These are phyloP conservation scores for Setaria viridis DNA, from an alignment of 202 grass and related monocot genomes.

Conservation along the genomic window DNA sequence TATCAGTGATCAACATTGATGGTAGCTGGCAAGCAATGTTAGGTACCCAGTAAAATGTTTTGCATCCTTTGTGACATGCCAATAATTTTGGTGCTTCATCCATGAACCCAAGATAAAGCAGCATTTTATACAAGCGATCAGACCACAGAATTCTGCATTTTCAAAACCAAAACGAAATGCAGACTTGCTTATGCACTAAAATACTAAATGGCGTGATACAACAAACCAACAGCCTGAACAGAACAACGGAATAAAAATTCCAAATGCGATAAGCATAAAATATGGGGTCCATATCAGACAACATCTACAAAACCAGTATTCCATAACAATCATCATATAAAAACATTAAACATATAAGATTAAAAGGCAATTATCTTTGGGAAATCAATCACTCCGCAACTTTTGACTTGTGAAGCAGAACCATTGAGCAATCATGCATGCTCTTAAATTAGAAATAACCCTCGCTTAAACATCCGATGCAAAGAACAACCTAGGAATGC, in stretches of 20 bases:
- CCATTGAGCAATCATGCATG: constrained; percentile 22
- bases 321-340: background rate
- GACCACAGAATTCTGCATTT: background rate
- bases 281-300: background rate
- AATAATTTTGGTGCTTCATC: background rate
- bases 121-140: background rate
- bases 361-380: background rate
- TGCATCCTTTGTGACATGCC: background rate
- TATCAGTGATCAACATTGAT: background rate
- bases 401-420: constrained; percentile 24
- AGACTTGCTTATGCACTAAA: background rate
- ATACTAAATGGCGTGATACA: background rate
- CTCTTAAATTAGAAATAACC: background rate
- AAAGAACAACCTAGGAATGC: background rate
- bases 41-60: background rate
- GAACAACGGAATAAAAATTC: background rate
- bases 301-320: background rate
- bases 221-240: background rate
- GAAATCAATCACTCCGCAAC: background rate
- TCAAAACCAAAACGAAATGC: background rate
- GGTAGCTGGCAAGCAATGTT: background rate
- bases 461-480: background rate
- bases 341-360: background rate
- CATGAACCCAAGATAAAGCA: background rate
- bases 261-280: background rate